phyloP scores from a whole-genome alignment of 495 filamentous ascomycete genomes.

The Trichoderma asperelloides region DNA sequence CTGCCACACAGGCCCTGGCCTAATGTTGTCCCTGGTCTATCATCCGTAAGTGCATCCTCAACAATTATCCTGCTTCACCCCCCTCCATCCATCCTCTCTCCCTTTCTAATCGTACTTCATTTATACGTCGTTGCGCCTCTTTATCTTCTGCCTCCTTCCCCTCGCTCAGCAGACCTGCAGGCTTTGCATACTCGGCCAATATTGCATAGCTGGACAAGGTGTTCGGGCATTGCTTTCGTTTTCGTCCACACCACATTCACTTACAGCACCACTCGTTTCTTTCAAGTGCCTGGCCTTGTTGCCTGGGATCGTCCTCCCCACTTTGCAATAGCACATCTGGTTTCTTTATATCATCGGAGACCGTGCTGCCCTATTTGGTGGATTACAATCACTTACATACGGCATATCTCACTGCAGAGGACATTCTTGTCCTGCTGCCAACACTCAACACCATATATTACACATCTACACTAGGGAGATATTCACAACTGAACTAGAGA shows the following conservation, averaged over 20 bases:
- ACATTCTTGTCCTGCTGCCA: neutral
- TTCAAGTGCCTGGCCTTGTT: neutral
- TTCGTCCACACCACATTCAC: conserved; percentile 5
- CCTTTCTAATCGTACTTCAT: neutral
- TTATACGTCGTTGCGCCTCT: neutral
- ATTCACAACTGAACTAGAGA: neutral
- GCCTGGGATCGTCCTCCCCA: neutral
- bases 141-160: neutral
- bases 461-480: neutral
- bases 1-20: neutral
- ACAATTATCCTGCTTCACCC: neutral
- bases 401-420: neutral
- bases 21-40: neutral
- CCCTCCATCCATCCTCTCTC: neutral
- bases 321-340: neutral
- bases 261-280: neutral
- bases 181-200: neutral
- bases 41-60: neutral
- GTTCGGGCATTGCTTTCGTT: neutral
- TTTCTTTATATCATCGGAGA: neutral
- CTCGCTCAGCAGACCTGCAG: conserved; percentile 2
- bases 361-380: neutral
- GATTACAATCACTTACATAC: neutral
- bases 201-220: neutral
- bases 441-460: neutral